Evolutionary conservation across 2,329 filamentous ascomycete genomes (phyloP), one percentile per base, ranked within the genome.

Genomic region (Tolypocladium capitatum): DNA sequence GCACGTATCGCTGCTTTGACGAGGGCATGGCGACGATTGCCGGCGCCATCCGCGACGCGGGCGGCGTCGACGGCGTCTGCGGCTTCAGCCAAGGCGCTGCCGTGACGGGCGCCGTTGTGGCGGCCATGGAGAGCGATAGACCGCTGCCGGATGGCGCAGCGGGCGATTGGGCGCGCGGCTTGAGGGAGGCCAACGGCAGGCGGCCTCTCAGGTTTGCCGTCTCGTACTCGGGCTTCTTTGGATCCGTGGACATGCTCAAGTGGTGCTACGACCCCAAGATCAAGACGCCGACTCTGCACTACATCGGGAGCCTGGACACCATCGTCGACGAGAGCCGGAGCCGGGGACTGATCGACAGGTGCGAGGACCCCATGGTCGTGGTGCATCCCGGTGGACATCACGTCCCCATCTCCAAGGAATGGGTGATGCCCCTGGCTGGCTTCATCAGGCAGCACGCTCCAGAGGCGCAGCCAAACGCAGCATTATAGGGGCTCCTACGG

Each of bases 371-470:
- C 0, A 42, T 71, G 59, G 71, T 78, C 53, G 60, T 79, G 56
- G 76, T 84, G 56, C 88, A 94, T 65, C 90, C 91, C 1, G 91
- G 91, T 8, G 90, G 90, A 0, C 91, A 97, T 63, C 89, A 94
- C 59, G 77, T 96, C 58, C 91, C 91, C 0, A 81, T 88, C 50
- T 80, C 83, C 55, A 87, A 84, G 68, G 84, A 89, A 55, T 92
- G 84, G 76, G 79, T 83, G 20, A 82, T 83, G 71, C 83, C 83
- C 31, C 66, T 94, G 53, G 81, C 84, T 5, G 79, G 74, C 1
- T 94, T 90, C 60, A 79, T 92, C 48, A 69, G 64, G 56, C 62
- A 68, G 46, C 60, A 69, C 45, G 56, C 57, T 20, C 51, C 63
- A 40, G 55, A 63, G 0, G 51, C 56, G 11, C 55, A 56, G 27